Conservation (phyloP, 306 rosid species). For the Vicia sativa region DNA sequence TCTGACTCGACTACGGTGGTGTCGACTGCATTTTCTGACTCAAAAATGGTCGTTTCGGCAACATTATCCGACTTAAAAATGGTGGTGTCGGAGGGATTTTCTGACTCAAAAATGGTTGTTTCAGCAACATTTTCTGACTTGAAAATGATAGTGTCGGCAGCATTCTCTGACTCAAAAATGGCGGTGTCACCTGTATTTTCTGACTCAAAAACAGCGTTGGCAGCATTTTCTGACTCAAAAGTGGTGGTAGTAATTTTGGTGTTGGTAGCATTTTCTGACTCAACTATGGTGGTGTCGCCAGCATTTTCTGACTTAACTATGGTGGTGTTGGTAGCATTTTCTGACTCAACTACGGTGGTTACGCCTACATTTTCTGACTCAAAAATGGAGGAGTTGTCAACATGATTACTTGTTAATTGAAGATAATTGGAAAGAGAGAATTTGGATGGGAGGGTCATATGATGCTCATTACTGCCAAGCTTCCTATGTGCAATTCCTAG, state of each 20-base stretch:
- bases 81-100: not conserved
- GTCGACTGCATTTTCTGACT: conserved; percentile 1
- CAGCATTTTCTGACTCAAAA: not conserved
- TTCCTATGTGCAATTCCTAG: conserved; percentile 71
- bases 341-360: not conserved
- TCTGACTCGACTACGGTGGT: not conserved
- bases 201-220: conserved; percentile 1
- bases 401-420: conserved; percentile 49
- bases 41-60: not conserved
- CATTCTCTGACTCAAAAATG: not conserved
- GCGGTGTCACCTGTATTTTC: too few relatives aligned
- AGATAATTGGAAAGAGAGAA: conserved; percentile 72
- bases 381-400: not conserved
- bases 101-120: not conserved
- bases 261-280: not conserved
- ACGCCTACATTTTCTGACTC: not conserved
- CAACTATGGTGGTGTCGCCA: not conserved
- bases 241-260: not conserved
- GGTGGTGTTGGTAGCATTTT: not conserved
- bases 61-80: not conserved
- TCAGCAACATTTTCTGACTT: not conserved
- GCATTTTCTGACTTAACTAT: not conserved
- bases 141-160: not conserved
- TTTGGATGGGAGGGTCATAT: conserved; percentile 66
- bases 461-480: conserved; percentile 54